Conservation (phyloP, 352 stramenopile genomes). For the Phytopythium litorale region DNA sequence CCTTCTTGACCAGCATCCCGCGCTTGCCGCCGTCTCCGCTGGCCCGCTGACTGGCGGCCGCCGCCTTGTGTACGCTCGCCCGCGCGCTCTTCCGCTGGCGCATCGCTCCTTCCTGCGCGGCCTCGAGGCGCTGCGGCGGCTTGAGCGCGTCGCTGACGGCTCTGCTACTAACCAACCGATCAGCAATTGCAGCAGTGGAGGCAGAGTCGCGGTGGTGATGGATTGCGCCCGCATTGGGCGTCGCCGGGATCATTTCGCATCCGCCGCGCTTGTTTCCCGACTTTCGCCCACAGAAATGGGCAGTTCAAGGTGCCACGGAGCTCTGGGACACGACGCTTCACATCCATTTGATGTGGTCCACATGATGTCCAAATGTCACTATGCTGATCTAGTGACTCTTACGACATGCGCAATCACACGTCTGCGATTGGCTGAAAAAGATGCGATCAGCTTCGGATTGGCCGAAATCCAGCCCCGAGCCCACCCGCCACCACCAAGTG, state of each 20-base stretch:
- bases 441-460: background rate
- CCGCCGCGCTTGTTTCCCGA: background rate
- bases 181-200: background rate
- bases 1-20: conserved; percentile 52
- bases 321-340: background rate
- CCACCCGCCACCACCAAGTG: background rate
- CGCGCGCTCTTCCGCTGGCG: background rate
- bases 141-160: background rate
- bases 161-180: background rate
- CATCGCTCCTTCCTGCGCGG: background rate
- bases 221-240: conserved; percentile 5
- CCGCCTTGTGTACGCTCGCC: background rate
- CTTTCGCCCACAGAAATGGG: background rate
- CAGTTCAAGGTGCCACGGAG: background rate
- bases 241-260: conserved; percentile 7
- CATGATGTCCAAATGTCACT: background rate
- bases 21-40: conserved; percentile 11
- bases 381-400: too few relatives aligned
- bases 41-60: background rate
- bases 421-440: background rate
- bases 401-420: background rate
- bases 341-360: too few relatives aligned
- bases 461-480: background rate
- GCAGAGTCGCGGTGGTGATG: background rate
- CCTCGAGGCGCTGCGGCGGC: background rate